A percentile compares a stretch with the other conserved stretches of the same genome.
Evolutionary conservation across 257 asterid genomes (phyloP).

Genomic region (Datura wrightii): DNA sequence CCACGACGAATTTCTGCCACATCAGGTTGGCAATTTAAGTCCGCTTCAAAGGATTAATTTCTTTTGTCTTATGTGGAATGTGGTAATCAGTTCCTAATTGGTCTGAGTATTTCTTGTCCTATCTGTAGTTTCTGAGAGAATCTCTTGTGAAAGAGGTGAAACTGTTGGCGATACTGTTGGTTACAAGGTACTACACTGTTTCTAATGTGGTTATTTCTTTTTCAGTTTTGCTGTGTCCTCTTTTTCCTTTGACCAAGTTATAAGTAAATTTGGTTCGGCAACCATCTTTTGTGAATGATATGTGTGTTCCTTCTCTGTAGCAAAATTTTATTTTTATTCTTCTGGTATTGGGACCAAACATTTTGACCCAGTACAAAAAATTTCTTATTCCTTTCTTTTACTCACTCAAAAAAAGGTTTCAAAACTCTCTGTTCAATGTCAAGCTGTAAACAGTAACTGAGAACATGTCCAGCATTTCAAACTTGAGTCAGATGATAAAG

Average conservation of each 20-base stretch:
- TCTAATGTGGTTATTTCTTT: constrained; percentile 23
- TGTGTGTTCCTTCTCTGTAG: background rate
- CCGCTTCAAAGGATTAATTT: constrained; percentile 25
- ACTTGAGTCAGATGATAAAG: constrained; percentile 10
- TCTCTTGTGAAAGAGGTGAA: constrained; percentile 96
- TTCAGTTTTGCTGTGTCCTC: background rate
- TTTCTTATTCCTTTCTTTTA: background rate
- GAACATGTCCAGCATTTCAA: constrained; percentile 20
- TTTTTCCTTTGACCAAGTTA: constrained; percentile 10
- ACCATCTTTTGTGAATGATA: background rate
- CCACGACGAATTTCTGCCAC: constrained; percentile 94
- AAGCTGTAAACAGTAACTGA: constrained; percentile 1
- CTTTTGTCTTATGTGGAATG: constrained; percentile 7
- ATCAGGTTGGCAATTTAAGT: constrained; percentile 61
- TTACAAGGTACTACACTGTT: constrained; percentile 71
- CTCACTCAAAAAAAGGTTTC: background rate
- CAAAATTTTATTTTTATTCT: constrained; percentile 16
- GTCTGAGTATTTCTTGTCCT: background rate
- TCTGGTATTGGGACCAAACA: constrained; percentile 1
- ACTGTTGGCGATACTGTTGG: constrained; percentile 84
- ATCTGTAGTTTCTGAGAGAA: constrained; percentile 91
- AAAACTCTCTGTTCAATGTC: background rate
- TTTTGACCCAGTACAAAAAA: background rate
- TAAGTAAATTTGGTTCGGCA: background rate
- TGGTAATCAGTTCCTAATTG: constrained; percentile 13